Evolutionary conservation across 2,329 filamentous ascomycete species (phyloP).

Genomic region (Chrysosphaeria jannelii): DNA sequence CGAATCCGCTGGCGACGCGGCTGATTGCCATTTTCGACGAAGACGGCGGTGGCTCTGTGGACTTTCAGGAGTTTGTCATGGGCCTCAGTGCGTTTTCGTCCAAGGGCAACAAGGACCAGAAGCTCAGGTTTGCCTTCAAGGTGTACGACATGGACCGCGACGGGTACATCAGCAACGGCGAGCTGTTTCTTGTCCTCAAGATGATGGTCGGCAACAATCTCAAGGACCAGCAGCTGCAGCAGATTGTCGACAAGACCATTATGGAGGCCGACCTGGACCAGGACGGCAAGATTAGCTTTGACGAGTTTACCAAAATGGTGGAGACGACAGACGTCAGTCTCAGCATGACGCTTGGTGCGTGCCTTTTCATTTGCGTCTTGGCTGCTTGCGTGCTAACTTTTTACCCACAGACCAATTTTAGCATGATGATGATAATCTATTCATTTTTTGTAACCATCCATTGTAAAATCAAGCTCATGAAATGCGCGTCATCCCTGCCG

Average conservation of each 20-base stretch:
- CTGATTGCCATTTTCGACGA: slow-evolving; percentile 99
- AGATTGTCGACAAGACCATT: slow-evolving; percentile 99
- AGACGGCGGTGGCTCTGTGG: slow-evolving; percentile 88
- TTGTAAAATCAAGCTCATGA: too few species aligned
- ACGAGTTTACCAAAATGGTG: slow-evolving; percentile 97
- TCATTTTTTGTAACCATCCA: background rate
- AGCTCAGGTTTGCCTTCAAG: slow-evolving; percentile 91
- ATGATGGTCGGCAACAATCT: slow-evolving; percentile 99
- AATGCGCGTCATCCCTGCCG: too few species aligned
- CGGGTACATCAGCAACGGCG: slow-evolving; percentile 94
- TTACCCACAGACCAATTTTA: slow-evolving; percentile 2
- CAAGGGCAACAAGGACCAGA: slow-evolving; percentile 98
- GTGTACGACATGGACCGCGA: slow-evolving; percentile 98
- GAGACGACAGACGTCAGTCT: slow-evolving; percentile 65
- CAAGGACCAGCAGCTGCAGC: slow-evolving; percentile 95
- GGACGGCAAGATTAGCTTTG: slow-evolving; percentile 95
- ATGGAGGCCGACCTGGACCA: slow-evolving; percentile 95
- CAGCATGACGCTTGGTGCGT: slow-evolving; percentile 37
- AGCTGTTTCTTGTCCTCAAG: slow-evolving; percentile 97
- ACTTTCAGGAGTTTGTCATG: slow-evolving; percentile 95
- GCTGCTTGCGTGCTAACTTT: background rate
- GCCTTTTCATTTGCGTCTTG: background rate
- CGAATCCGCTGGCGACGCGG: slow-evolving; percentile 85
- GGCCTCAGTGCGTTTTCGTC: slow-evolving; percentile 85
- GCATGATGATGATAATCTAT: too few species aligned